phyloP scores from a whole-genome alignment of 805 yeast genomes.

The Zygosaccharomyces lentus region DNA sequence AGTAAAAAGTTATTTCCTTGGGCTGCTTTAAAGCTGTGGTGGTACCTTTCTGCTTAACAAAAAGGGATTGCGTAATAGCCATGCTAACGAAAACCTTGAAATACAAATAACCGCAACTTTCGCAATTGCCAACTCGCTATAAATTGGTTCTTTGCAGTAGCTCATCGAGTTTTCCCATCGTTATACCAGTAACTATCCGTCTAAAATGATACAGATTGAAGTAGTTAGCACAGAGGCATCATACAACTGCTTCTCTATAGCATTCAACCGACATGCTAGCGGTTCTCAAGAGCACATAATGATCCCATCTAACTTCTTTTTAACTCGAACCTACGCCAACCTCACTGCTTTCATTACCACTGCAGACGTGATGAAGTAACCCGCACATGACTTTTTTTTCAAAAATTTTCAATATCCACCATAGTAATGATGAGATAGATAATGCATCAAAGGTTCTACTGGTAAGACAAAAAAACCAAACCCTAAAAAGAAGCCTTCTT shows the following conservation, averaged over 20 bases:
- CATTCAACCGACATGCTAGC: neutral
- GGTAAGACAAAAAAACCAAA: neutral
- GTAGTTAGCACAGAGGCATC: neutral
- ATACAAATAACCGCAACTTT: neutral
- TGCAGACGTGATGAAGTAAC: neutral
- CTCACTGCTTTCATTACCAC: neutral
- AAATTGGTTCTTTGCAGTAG: neutral
- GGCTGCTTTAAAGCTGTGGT: constrained; percentile 80
- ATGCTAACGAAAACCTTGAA: constrained; percentile 14
- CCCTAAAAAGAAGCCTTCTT: neutral
- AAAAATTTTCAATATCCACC: constrained; percentile 3
- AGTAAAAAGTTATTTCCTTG: constrained; percentile 66
- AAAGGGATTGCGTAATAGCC: constrained; percentile 30
- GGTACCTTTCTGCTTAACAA: constrained; percentile 45
- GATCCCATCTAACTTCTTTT: neutral
- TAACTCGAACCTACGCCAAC: neutral
- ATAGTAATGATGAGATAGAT: neutral
- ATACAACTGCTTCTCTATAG: neutral
- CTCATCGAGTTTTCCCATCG: constrained; percentile 1
- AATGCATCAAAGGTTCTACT: neutral
- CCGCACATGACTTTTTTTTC: constrained; percentile 9
- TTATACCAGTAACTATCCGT: neutral
- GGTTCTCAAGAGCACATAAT: too few relatives aligned
- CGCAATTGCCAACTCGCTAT: neutral
- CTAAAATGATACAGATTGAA: neutral